These are phyloP conservation scores for Leccinum subspadiceum DNA, from an alignment of 1,284 basidiomycete genomes.

Conservation along the genomic window DNA sequence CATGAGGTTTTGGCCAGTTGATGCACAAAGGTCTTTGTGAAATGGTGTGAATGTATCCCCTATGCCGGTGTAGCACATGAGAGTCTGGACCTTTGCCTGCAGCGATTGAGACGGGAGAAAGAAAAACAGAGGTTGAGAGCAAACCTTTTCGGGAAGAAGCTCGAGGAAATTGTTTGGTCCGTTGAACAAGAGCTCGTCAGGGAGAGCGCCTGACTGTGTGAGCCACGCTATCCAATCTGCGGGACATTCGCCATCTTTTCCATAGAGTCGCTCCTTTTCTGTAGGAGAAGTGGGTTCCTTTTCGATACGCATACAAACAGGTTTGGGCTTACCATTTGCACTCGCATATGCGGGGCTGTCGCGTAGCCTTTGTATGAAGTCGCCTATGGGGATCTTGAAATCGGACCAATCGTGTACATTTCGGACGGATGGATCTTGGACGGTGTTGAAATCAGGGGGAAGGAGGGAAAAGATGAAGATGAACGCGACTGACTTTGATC, in stretches of 20 bases:
- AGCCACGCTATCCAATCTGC: constrained; percentile 62
- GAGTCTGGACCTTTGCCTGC: constrained; percentile 61
- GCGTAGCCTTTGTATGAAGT: constrained; percentile 47
- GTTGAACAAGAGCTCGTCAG: constrained; percentile 47
- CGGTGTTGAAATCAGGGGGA: constrained; percentile 5
- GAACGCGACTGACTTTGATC: constrained; percentile 33
- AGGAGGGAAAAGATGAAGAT: not conserved
- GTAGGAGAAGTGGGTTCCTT: constrained; percentile 3
- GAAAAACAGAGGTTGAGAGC: constrained; percentile 15
- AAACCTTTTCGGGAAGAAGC: constrained; percentile 47
- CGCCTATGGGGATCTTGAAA: constrained; percentile 39
- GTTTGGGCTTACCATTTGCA: constrained; percentile 37
- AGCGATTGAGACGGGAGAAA: constrained; percentile 8
- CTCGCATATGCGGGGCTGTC: constrained; percentile 32
- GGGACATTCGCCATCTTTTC: constrained; percentile 72
- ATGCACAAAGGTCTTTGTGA: constrained; percentile 79
- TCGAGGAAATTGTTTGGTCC: constrained; percentile 54
- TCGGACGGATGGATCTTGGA: constrained; percentile 49
- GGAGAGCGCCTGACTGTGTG: constrained; percentile 42
- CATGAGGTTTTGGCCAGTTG: constrained; percentile 80
- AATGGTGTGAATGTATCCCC: constrained; percentile 76
- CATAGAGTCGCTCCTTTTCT: constrained; percentile 66
- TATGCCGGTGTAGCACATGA: constrained; percentile 78
- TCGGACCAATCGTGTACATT: constrained; percentile 54
- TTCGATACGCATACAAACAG: not conserved